Evolutionary conservation across 2,329 filamentous ascomycete genomes (phyloP), one percentile per base, ranked within the genome.

Genomic region (Sordariomycetes sp.): DNA sequence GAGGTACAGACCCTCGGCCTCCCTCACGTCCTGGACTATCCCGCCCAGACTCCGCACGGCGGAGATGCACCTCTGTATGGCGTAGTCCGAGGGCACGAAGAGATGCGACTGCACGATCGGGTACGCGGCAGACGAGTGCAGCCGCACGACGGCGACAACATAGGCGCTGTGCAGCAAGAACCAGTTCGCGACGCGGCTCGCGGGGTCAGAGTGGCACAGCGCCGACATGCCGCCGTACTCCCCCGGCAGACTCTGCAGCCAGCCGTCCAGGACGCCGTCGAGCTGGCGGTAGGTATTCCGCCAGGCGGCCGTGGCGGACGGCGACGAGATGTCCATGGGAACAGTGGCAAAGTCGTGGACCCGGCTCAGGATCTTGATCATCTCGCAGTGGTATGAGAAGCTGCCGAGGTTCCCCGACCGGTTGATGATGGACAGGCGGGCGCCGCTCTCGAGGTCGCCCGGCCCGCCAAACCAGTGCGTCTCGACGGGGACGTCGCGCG

Each of bases 131-230:
- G 71, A 68, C 2, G 72, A 73, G 58, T 75, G 72, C n/a, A 75
- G 63, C 1, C 73, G 68, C 2, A 75, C 71, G 6, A 73, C 72
- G 2, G 71, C 67, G 0, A 71, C 73, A 13, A 75, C 72, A 52
- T 74, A 75, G 8, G 72, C 72, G 60, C 72, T 73, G 28, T 75
- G 72, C 10, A 75, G 64, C 70, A 74, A 72, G 59, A 74, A 74
- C 72, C 72, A 74, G 60, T 74, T 74, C n/a, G 72, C 72, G 1
- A 74, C 72, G 1, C 72, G 69, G 55, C 72, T 74, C 2, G 72
- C 72, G 2, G 72, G 72, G 20, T 74, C 72, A 5, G 72, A 74
- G 61, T 75, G 72, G 45, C 72, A 75, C 12, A 75, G 64, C 1
- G 72, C 70, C 8, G 71, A 74, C 25, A 75, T 74, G n/a, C 70